Evolutionary conservation across 768 basidiomycete species (phyloP).

Genomic region (Mycena amicta): DNA sequence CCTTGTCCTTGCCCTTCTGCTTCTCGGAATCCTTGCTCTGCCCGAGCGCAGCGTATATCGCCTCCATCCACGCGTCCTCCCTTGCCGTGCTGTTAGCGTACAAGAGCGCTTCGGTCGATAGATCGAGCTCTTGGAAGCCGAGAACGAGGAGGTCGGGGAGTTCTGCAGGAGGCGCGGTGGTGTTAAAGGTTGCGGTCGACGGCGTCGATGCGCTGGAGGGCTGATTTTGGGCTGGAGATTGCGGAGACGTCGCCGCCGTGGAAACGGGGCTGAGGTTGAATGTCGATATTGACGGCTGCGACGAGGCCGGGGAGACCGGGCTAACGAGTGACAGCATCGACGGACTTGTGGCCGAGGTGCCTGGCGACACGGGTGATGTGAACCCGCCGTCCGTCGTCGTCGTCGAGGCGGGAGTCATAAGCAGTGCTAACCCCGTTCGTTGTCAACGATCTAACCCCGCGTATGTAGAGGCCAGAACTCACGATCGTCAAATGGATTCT

Average conservation of each 20-base stretch:
- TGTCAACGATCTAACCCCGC: too few relatives aligned
- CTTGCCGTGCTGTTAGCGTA: conserved; percentile 70
- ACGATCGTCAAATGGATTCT: background rate
- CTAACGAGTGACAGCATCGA: conserved; percentile 1
- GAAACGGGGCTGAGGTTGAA: background rate
- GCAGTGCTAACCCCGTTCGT: too few relatives aligned
- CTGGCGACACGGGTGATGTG: conserved; percentile 4
- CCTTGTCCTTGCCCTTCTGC: conserved; percentile 35
- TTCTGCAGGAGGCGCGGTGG: conserved; percentile 24
- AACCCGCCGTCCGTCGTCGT: background rate
- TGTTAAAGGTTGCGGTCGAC: conserved; percentile 3
- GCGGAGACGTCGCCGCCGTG: background rate
- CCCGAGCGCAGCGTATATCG: background rate
- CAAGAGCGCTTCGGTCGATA: conserved; percentile 75
- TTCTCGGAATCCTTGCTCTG: background rate
- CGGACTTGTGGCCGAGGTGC: background rate
- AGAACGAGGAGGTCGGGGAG: conserved; percentile 73
- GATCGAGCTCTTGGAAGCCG: conserved; percentile 81
- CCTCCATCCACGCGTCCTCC: conserved; percentile 51
- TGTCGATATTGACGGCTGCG: too few relatives aligned
- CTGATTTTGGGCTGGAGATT: conserved; percentile 5
- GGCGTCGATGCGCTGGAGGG: conserved; percentile 34
- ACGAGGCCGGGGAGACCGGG: background rate
- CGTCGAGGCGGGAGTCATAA: background rate
- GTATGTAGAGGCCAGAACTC: background rate